phyloP scores from a whole-genome alignment of 495 filamentous ascomycete genomes.

The Podospora pseudopauciseta region DNA sequence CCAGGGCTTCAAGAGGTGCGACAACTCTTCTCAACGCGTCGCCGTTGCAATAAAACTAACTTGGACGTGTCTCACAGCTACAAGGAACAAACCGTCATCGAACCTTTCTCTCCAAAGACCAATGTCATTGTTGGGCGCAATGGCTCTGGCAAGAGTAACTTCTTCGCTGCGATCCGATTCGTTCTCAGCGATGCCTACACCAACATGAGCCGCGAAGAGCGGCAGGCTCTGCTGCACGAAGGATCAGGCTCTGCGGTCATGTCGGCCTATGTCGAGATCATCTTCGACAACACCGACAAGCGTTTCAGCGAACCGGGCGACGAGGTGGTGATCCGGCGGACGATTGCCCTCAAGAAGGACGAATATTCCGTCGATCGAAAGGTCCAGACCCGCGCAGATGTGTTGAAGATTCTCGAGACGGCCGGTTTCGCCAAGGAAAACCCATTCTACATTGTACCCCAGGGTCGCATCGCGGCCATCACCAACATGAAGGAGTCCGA shows the following conservation, averaged over 20 bases:
- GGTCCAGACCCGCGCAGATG: conserved; percentile 90
- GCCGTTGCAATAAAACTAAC: conserved; percentile 20
- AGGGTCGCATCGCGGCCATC: conserved; percentile 90
- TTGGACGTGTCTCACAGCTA: conserved; percentile 57
- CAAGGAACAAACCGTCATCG: conserved; percentile 98
- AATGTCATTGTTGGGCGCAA: conserved; percentile 99
- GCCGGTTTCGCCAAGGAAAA: conserved; percentile 97
- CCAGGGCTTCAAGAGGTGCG: conserved; percentile 97
- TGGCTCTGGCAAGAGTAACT: conserved; percentile 98
- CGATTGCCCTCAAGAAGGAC: conserved; percentile 96
- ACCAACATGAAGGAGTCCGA: conserved; percentile 98
- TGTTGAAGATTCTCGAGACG: conserved; percentile 92
- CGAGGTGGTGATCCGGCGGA: conserved; percentile 84
- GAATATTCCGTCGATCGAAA: conserved; percentile 97
- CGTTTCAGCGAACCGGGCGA: conserved; percentile 92
- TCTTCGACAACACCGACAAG: conserved; percentile 96
- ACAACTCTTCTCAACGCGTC: conserved; percentile 5
- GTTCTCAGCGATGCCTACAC: conserved; percentile 97
- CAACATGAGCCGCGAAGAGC: conserved; percentile 93
- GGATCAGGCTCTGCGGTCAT: conserved; percentile 96
- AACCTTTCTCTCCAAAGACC: conserved; percentile 95
- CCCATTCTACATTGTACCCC: conserved; percentile 98
- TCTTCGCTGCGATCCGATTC: conserved; percentile 98
- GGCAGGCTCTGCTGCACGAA: conserved; percentile 91
- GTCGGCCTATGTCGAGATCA: conserved; percentile 98